A percentile compares a stretch with the other conserved stretches of the same genome.
These are phyloP conservation scores for Patellifolia procumbens DNA, from an alignment of 179 eudicot species.

Conservation along the genomic window DNA sequence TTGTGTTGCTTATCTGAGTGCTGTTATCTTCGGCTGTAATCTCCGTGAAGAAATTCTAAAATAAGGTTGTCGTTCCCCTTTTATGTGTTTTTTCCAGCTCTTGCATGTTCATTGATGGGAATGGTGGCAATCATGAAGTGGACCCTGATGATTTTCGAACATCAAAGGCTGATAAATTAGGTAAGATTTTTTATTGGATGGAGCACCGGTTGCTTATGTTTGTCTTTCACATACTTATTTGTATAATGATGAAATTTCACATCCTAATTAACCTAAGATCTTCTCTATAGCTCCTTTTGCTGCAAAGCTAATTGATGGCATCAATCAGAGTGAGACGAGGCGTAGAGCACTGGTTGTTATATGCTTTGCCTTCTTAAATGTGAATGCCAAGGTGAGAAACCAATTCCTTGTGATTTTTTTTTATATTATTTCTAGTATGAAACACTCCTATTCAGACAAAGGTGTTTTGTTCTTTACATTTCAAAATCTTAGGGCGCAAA, in stretches of 20 bases:
- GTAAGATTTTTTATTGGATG: conserved; percentile 46
- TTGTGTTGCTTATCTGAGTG: neutral
- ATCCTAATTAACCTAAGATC: neutral
- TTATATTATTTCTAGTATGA: neutral
- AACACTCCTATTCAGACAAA: neutral
- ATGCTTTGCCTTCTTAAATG: conserved; percentile 58
- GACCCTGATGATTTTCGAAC: conserved; percentile 51
- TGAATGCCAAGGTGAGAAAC: conserved; percentile 58
- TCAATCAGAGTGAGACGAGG: conserved; percentile 79
- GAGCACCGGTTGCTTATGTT: neutral
- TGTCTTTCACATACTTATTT: neutral
- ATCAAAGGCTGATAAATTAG: conserved; percentile 64
- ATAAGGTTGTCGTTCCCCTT: neutral
- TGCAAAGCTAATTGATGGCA: conserved; percentile 77
- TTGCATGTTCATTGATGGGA: conserved; percentile 60
- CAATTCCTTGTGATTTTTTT: neutral
- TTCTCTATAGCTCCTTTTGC: conserved; percentile 64
- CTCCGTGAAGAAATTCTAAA: neutral
- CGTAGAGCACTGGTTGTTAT: conserved; percentile 80
- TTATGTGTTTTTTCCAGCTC: conserved; percentile 50
- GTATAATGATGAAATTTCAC: neutral
- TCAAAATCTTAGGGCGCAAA: neutral
- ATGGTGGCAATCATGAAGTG: conserved; percentile 62
- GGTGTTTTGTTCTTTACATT: neutral
- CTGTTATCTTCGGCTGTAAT: neutral